Evolutionary conservation across 1,284 basidiomycete genomes (phyloP).

Genomic region (Ceratobasidium theobromae): DNA sequence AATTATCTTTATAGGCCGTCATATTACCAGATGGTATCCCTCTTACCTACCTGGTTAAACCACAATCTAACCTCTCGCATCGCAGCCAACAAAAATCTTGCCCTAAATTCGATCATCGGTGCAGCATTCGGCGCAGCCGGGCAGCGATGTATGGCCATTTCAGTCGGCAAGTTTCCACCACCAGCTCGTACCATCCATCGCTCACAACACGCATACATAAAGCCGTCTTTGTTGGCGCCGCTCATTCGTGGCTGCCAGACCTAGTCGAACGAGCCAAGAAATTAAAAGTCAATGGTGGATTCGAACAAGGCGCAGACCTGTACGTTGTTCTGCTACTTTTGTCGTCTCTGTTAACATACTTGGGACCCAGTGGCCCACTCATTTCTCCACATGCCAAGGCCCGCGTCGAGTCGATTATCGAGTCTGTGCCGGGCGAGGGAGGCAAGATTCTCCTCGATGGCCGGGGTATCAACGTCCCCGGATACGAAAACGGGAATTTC

Average conservation of each 20-base stretch:
- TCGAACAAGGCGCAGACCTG: slow-evolving; percentile 86
- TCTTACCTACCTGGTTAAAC: background rate
- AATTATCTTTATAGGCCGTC: slow-evolving; percentile 49
- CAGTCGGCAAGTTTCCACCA: slow-evolving; percentile 61
- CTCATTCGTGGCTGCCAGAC: slow-evolving; percentile 83
- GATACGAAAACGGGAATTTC: slow-evolving; percentile 91
- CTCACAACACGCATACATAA: slow-evolving; percentile 37
- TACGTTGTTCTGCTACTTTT: slow-evolving; percentile 47
- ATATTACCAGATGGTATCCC: slow-evolving; percentile 86
- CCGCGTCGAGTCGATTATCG: slow-evolving; percentile 76
- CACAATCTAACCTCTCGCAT: background rate
- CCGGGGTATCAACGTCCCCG: slow-evolving; percentile 64
- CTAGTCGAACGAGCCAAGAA: slow-evolving; percentile 80
- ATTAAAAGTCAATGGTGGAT: slow-evolving; percentile 87
- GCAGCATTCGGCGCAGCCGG: slow-evolving; percentile 98
- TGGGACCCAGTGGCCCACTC: slow-evolving; percentile 73
- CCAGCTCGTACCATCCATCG: background rate
- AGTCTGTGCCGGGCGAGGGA: slow-evolving; percentile 81
- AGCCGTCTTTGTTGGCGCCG: slow-evolving; percentile 82
- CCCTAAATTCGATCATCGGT: slow-evolving; percentile 90
- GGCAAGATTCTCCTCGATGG: slow-evolving; percentile 90
- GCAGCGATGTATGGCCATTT: slow-evolving; percentile 94
- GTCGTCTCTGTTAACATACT: slow-evolving; percentile 2
- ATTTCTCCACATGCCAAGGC: slow-evolving; percentile 87
- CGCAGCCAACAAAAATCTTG: slow-evolving; percentile 88